phyloP scores from a whole-genome alignment of 352 stramenopile genomes.

The Blastocystis sp. region DNA sequence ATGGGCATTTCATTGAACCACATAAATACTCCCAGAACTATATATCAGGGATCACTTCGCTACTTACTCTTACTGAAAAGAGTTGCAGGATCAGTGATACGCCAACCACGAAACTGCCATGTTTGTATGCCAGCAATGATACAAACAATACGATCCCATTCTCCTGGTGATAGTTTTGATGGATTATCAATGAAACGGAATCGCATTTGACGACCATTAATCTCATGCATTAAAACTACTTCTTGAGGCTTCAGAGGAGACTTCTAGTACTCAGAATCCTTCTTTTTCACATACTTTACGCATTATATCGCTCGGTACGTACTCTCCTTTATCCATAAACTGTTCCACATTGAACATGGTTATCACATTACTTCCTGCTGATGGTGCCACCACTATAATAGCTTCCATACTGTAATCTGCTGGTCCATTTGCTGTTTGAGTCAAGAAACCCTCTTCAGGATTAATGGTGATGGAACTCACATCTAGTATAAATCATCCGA shows the following conservation, averaged over 20 bases:
- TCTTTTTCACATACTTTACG: background rate
- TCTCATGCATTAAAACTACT: background rate
- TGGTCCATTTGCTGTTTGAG: background rate
- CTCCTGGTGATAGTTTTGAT: background rate
- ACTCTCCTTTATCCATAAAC: constrained; percentile 33
- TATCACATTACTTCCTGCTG: constrained; percentile 54
- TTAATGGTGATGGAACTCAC: constrained; percentile 25
- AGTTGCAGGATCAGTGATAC: background rate
- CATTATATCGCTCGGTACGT: constrained; percentile 33
- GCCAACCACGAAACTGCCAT: constrained; percentile 51
- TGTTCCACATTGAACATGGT: constrained; percentile 65
- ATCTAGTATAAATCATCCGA: background rate
- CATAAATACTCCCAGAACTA: constrained; percentile 60
- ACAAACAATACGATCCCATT: constrained; percentile 52
- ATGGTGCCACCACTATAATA: constrained; percentile 45
- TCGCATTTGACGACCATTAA: background rate
- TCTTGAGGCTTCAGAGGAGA: constrained; percentile 45
- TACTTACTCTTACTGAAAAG: constrained; percentile 31
- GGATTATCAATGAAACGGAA: constrained; percentile 64
- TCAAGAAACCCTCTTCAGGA: constrained; percentile 56
- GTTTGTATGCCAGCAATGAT: constrained; percentile 17
- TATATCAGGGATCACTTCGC: background rate
- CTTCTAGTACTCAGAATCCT: background rate
- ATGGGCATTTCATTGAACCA: constrained; percentile 56
- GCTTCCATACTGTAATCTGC: background rate